A percentile compares a stretch with the other conserved stretches of the same genome.
Evolutionary conservation across 148 eudicot genomes (phyloP).

Genomic region (Camellia lanceoleosa): DNA sequence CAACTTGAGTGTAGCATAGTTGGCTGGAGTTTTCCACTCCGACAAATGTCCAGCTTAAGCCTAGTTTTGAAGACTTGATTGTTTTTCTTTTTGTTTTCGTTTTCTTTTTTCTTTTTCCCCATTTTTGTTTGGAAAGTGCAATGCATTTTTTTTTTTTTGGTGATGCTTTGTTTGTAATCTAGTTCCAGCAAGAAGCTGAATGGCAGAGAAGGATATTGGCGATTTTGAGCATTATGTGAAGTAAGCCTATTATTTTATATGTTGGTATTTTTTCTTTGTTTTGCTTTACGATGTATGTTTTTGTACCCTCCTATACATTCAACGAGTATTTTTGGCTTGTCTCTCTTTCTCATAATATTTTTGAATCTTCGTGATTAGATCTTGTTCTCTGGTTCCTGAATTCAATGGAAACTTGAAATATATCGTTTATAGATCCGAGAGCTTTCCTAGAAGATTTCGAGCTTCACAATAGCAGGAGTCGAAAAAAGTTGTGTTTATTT

Average conservation of each 20-base stretch:
- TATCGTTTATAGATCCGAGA: no score
- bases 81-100: background rate
- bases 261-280: background rate
- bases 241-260: background rate
- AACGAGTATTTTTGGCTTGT: background rate
- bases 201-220: background rate
- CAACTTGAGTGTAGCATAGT: slow-evolving; percentile 17
- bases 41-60: background rate
- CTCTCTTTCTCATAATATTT: background rate
- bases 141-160: slow-evolving; percentile 6
- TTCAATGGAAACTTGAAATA: no score
- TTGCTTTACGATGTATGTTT: background rate
- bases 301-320: background rate
- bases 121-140: background rate
- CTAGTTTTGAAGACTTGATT: background rate
- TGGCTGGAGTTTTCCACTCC: background rate
- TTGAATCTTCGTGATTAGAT: no score
- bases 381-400: no score
- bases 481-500: no score
- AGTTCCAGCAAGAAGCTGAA: slow-evolving; percentile 16
- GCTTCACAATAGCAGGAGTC: no score
- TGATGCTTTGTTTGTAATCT: background rate
- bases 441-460: no score
- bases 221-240: background rate
- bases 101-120: background rate